Base-by-base conservation (phyloP, 805 yeast species). In the Saccharomycopsis sp. region DNA sequence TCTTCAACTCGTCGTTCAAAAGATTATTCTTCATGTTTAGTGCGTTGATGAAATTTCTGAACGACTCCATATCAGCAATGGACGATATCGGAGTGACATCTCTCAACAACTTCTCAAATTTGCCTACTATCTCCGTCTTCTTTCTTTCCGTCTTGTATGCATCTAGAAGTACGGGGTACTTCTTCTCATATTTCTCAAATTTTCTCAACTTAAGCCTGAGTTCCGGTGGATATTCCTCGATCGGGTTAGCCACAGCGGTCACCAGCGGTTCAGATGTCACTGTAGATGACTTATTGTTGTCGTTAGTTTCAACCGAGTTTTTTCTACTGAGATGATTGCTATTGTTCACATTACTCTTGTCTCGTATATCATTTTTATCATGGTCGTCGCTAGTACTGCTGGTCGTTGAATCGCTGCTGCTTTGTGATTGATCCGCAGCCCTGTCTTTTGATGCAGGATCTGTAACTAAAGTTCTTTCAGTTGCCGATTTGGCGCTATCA, bases 101-200 rank as follows among this genome's bases (percentile, higher is more conserved):
- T 54, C 80, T 76, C 59, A 92, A 72, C 14, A 87, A 79, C 57
- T 74, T 81, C 66, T 90, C 97, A 64, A 91, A 86, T 0, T 73
- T 66, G 2, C 67, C 74, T 7, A 91, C 78, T 50, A 85, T 75
- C 51, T 80, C 84, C 1, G 78, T 73, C 64, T 84, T 87, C 53
- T 79, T 75, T 72, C 87, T 89, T 68, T 91, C 97, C 1, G 78
- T 73, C 66, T 90, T 88, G 72, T 89, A 94, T 0, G 98, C 97
- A 50, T 86, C 86, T 54, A 91, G 77, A 15, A 92, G 74, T 50
- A 83, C 73, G 0, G 99, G 99, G 67, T 94, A 92, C 69, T 90
- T 91, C 54, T 86, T 87, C 69, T 92, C 98, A 69, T 91, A 92
- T 68, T 90, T 91, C 57, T 79, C 82, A 66, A 87, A 89, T 72